Evolutionary conservation across 306 rosid species (phyloP), one percentile per base, ranked within the genome.

Genomic region (Rubus idaeus): DNA sequence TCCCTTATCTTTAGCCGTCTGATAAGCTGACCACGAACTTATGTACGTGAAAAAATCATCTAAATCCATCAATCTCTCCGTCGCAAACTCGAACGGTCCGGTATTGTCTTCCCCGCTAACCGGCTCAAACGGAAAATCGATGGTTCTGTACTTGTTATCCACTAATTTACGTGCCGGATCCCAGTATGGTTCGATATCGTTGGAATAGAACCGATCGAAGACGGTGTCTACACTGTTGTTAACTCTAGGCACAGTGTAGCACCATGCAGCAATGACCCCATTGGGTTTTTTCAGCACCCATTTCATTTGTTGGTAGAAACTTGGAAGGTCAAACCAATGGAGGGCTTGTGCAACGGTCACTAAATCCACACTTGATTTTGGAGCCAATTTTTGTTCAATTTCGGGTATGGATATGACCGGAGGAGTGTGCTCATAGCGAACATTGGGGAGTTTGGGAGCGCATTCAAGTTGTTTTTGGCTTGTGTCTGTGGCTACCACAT

Each of bases 11-110:
- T 78, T 91, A 0, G 97, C 97, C 3, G 86, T 87, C 74, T 91
- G 95, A 81, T 94, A 94, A 2, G 96, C 90, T 17, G 98, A 94
- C 87, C 88, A 64, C 2, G 97, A 91, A 81, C 84, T 86, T 55
- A 91, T 3, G 17, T 86, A 91, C 0, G 78, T 86, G 40, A 90
- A 78, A 47, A 78, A 85, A 21, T 76, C 86, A 45, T 89, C 92
- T 41, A 88, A 84, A 55, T 71, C 67, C 96, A 88, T 88, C 74
- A 17, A 4, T 26, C 39, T 80, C 80, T 94, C 95, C 0, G 84
- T 8, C 35, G 57, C 91, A 82, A 94, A 88, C 81, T 88, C 88
- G 52, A 86, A 84, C 0, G 96, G 96, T 49, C 97, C 97, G 1
- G 96, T 93, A 39, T 76, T 78, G 21, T 81, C 87, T 39, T 30